Base-by-base conservation (phyloP, 768 basidiomycete species). In the Leccinum pellstonianum region DNA sequence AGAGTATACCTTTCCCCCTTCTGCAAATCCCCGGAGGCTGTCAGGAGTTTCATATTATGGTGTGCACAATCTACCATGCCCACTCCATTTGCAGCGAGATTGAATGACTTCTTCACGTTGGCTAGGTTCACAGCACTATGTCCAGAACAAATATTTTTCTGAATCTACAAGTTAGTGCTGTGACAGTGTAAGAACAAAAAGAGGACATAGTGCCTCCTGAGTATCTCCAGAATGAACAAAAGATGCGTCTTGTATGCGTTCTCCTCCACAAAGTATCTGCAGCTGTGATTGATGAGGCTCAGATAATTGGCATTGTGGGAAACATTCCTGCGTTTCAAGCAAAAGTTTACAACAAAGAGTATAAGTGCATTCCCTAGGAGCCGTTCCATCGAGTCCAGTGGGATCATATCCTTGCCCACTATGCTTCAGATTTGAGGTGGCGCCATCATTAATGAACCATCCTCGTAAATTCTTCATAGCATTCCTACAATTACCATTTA, bases 51-150 rank as follows among this genome's bases (percentile, higher is more conserved):
- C 57, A 69, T 55, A 23, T 62, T 58, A 27, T 69, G 64, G 0
- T 35, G 46, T 6, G 63, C 65, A 53, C 77, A 78, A 19, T 70
- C 66, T 1, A 68, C 62, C 0, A 62, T 64, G 0, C 70, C 75
- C 0, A 75, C 58, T 0, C 77, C 74, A 17, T 64, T 75, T 9
- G 71, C 65, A 0, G 65, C 62, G 3, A 68, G 57, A 0, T 67
- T 62, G 4, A 15, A 4, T 15, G 41, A n/a, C 3, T 37, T 27
- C 52, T 43, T 38, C 60, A 50, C 50, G 8, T 63, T 41, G 11
- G 46, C 62, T 4, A 67, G 60, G 33, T 62, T 62, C 3, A 62
- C 53, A 1, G 61, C 57, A 9, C 3, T 33, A 17, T 63, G 60
- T 2, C 47, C 31, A 0, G 27, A 48, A 23, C 62, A 63, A 2